Percentiles rank a stretch among this genome's conserved stretches.
Conservation (phyloP, 768 basidiomycete genomes). For the Pisolithus sp. region DNA sequence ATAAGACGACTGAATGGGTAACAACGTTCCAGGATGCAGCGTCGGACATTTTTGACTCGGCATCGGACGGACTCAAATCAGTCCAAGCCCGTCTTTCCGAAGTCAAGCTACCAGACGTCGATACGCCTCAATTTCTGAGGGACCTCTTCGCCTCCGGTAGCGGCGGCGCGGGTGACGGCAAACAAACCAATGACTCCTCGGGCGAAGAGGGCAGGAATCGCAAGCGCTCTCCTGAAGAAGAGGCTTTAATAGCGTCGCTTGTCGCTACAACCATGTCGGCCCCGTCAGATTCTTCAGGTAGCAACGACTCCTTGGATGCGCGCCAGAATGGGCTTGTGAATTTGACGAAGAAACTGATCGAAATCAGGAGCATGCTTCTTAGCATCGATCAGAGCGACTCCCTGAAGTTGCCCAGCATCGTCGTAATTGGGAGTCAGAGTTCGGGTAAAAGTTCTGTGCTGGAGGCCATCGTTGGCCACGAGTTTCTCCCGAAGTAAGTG, state of each 20-base stretch:
- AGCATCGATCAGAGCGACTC: slow-evolving; percentile 94
- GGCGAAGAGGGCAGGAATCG: slow-evolving; percentile 31
- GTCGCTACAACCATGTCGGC: slow-evolving; percentile 76
- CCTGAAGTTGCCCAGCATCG: slow-evolving; percentile 93
- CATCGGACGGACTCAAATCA: slow-evolving; percentile 60
- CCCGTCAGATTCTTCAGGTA: slow-evolving; percentile 47
- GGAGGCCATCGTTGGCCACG: slow-evolving; percentile 95
- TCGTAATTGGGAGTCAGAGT: slow-evolving; percentile 97
- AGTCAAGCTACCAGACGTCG: slow-evolving; percentile 52
- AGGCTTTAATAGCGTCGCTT: slow-evolving; percentile 64
- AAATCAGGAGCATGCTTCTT: slow-evolving; percentile 90
- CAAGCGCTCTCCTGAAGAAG: slow-evolving; percentile 45
- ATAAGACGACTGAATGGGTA: slow-evolving; percentile 62
- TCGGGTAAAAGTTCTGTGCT: slow-evolving; percentile 97
- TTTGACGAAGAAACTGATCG: slow-evolving; percentile 90
- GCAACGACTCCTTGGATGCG: slow-evolving; percentile 33
- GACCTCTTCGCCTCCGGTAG: slow-evolving; percentile 41
- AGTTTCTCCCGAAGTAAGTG: slow-evolving; percentile 94
- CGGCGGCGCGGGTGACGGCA: slow-evolving; percentile 17
- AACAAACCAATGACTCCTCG: slow-evolving; percentile 21
- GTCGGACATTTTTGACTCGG: slow-evolving; percentile 57
- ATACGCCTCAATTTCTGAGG: slow-evolving; percentile 63
- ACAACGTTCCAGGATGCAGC: slow-evolving; percentile 57
- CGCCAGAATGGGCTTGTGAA: slow-evolving; percentile 85
- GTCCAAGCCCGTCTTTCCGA: slow-evolving; percentile 54